Evolutionary conservation across 2,329 filamentous ascomycete species (phyloP).

Genomic region (Epichloe gansuensis): DNA sequence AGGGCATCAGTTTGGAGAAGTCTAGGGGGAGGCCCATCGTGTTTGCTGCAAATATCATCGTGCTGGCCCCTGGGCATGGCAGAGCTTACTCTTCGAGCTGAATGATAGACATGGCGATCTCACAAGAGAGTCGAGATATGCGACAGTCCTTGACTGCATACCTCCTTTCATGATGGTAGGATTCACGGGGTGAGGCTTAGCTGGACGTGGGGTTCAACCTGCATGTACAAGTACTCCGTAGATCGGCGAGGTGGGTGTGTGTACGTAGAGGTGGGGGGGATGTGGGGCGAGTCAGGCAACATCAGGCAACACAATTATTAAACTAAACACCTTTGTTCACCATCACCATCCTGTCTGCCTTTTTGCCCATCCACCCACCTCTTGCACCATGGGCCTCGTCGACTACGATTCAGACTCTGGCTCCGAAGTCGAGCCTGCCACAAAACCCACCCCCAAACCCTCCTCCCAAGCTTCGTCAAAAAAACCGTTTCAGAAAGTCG

Average conservation of each 20-base stretch:
- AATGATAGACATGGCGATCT: constrained; percentile 23
- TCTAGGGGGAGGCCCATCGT: not conserved
- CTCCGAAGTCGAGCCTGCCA: constrained; percentile 32
- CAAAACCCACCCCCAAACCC: constrained; percentile 18
- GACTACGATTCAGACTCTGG: constrained; percentile 54
- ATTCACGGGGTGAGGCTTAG: too few relatives aligned
- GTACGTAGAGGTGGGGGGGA: too few relatives aligned
- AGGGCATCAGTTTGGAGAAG: not conserved
- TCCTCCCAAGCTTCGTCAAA: constrained; percentile 25
- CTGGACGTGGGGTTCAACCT: too few relatives aligned
- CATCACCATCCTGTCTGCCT: not conserved
- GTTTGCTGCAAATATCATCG: not conserved
- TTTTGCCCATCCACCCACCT: not conserved
- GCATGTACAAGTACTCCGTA: too few relatives aligned
- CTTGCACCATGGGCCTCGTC: constrained; percentile 58
- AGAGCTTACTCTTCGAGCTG: constrained; percentile 24
- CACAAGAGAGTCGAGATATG: not conserved
- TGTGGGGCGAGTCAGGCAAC: too few relatives aligned
- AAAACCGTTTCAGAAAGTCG: constrained; percentile 62
- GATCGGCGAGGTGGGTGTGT: too few relatives aligned
- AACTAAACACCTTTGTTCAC: not conserved
- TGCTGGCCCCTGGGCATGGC: too few relatives aligned
- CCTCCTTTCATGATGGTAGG: not conserved
- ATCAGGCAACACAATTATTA: not conserved
- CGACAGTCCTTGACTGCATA: constrained; percentile 9